A percentile compares a stretch with the other conserved stretches of the same genome.
Conservation (phyloP, 2,329 filamentous ascomycete species). For the Botrytis porri region DNA sequence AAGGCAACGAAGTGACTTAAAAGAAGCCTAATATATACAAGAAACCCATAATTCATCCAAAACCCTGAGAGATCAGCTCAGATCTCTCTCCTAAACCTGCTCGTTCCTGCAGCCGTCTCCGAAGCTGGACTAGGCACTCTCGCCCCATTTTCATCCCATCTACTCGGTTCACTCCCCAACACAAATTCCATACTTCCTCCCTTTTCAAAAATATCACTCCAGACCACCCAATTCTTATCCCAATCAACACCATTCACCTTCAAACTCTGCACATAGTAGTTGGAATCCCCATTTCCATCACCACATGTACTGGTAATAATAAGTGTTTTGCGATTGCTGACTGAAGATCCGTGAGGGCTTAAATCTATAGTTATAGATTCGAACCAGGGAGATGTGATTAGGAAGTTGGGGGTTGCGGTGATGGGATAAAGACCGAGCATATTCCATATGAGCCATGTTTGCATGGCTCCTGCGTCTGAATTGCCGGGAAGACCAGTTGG, state of each 20-base stretch:
- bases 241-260: constrained; percentile 61
- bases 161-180: constrained; percentile 49
- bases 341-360: neutral
- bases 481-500: constrained; percentile 44
- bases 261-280: constrained; percentile 62
- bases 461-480: constrained; percentile 67
- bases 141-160: constrained; percentile 44
- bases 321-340: constrained; percentile 46
- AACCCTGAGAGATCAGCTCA: neutral
- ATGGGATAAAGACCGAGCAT: constrained; percentile 67
- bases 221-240: constrained; percentile 62
- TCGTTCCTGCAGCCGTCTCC: neutral
- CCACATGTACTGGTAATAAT: constrained; percentile 52
- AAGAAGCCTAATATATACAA: neutral
- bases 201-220: constrained; percentile 61
- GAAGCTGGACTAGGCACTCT: constrained; percentile 60
- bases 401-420: constrained; percentile 64
- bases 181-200: constrained; percentile 63
- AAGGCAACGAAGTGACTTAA: neutral
- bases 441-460: constrained; percentile 56
- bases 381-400: constrained; percentile 64
- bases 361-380: constrained; percentile 51
- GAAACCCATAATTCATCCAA: neutral
- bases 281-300: constrained; percentile 38
- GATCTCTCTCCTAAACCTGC: neutral